Conservation (phyloP, 23 red algal genomes). For the Gracilaria domingensis region DNA sequence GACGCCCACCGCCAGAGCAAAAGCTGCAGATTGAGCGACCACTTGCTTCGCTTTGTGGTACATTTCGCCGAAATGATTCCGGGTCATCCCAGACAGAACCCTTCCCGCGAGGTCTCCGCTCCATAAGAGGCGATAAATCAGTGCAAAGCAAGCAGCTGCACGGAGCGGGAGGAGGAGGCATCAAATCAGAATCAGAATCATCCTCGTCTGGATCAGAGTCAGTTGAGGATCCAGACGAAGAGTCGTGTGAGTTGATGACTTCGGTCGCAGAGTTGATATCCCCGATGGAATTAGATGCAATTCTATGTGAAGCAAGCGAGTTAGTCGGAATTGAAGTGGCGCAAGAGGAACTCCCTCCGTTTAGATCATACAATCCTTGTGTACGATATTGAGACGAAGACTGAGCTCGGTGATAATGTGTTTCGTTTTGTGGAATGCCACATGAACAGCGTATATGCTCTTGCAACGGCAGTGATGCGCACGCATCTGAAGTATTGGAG, state of each 20-base stretch:
- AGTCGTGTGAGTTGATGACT: too few relatives aligned
- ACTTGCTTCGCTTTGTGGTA: neutral
- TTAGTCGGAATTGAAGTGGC: too few relatives aligned
- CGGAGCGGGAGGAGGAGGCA: slow-evolving; percentile 56
- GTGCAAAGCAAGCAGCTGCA: slow-evolving; percentile 77
- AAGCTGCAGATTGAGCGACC: slow-evolving; percentile 63
- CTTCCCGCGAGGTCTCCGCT: slow-evolving; percentile 47
- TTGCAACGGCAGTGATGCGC: slow-evolving; percentile 6
- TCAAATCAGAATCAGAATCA: slow-evolving; percentile 80
- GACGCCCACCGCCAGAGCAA: slow-evolving; percentile 65
- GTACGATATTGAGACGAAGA: neutral
- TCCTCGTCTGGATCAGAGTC: slow-evolving; percentile 84
- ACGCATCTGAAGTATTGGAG: neutral
- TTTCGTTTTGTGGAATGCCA: neutral
- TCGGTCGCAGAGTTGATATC: too few relatives aligned
- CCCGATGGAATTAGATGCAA: too few relatives aligned
- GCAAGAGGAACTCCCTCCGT: too few relatives aligned
- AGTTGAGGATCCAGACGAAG: slow-evolving; percentile 73
- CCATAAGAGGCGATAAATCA: slow-evolving; percentile 56
- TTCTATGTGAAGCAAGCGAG: too few relatives aligned
- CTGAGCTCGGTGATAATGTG: neutral
- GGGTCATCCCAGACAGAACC: slow-evolving; percentile 31
- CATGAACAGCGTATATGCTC: slow-evolving; percentile 51
- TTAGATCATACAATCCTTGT: slow-evolving; percentile 36
- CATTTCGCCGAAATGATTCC: neutral